Evolutionary conservation across 139 green algal species (phyloP).

Genomic region (Gonium pectorale): DNA sequence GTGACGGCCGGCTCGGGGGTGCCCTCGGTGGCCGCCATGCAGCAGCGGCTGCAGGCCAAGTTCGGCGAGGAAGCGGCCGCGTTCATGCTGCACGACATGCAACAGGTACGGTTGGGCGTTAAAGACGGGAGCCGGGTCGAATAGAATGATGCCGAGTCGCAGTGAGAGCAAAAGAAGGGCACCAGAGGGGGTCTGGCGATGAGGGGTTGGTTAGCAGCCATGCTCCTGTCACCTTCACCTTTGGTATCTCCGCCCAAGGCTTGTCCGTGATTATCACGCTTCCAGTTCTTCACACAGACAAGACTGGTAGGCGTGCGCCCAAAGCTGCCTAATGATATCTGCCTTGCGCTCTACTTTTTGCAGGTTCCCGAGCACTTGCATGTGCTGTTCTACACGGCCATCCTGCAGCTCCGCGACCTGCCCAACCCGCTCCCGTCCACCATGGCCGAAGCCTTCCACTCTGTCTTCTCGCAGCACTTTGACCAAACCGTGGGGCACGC

Average conservation of each 20-base stretch:
- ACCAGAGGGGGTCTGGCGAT: no score
- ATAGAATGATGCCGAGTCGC: no score
- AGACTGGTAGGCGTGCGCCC: no score
- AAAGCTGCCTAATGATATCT: no score
- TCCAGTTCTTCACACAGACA: no score
- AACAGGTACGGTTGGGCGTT: conserved; percentile 12
- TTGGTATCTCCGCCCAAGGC: no score
- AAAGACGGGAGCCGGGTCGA: no score
- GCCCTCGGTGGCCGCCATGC: conserved; percentile 19
- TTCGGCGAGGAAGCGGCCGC: conserved; percentile 40
- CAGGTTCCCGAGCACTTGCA: conserved; percentile 16
- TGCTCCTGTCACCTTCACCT: no score
- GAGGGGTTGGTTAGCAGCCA: no score
- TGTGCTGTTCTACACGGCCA: conserved; percentile 26
- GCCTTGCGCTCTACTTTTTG: no score
- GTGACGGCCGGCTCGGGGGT: neutral
- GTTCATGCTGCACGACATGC: conserved; percentile 44
- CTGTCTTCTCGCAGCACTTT: conserved; percentile 27
- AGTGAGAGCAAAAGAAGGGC: no score
- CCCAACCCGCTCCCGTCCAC: conserved; percentile 20
- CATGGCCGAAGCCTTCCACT: conserved; percentile 18
- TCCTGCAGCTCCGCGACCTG: conserved; percentile 35
- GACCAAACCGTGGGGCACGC: neutral
- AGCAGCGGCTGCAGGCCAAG: conserved; percentile 35
- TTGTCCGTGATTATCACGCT: no score